Evolutionary conservation across 768 basidiomycete genomes (phyloP).

Genomic region (Hericium alpestre): DNA sequence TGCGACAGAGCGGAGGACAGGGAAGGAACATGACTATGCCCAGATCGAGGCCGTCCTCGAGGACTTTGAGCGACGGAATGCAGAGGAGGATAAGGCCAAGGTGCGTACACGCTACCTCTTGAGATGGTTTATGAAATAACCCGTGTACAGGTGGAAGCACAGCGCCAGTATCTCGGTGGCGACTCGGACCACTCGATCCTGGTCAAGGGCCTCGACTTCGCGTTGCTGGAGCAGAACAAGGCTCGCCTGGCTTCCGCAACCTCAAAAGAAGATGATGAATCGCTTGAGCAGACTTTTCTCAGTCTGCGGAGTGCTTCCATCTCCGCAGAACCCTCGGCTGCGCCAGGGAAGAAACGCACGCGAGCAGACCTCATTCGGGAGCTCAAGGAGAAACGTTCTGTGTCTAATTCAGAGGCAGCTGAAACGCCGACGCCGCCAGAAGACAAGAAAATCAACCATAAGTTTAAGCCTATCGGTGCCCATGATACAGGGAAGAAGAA

Average conservation of each 20-base stretch:
- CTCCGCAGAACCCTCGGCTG: conserved; percentile 16
- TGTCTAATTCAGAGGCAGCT: conserved; percentile 1
- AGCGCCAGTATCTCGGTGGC: conserved; percentile 70
- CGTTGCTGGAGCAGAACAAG: conserved; percentile 77
- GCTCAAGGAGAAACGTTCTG: conserved; percentile 51
- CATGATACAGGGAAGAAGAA: conserved; percentile 27
- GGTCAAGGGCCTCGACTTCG: conserved; percentile 83
- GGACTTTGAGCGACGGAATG: conserved; percentile 63
- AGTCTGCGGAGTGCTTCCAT: conserved; percentile 28
- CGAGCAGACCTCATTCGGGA: conserved; percentile 68
- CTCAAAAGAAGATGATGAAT: conserved; percentile 63
- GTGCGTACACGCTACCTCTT: conserved; percentile 24
- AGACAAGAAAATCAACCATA: conserved; percentile 26
- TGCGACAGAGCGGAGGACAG: conserved; percentile 61
- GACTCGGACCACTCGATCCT: conserved; percentile 78
- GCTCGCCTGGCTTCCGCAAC: conserved; percentile 39
- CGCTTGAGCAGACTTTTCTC: conserved; percentile 64
- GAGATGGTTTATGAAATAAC: neutral
- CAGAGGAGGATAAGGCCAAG: conserved; percentile 45
- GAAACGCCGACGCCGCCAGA: conserved; percentile 20
- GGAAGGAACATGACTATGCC: conserved; percentile 63
- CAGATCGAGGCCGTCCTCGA: conserved; percentile 72
- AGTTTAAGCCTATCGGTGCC: conserved; percentile 49
- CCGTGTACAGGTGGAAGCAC: conserved; percentile 46
- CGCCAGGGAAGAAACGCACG: conserved; percentile 53